Evolutionary conservation across 2,329 filamentous ascomycete species (phyloP).

Genomic region (Verticillium dahliae): DNA sequence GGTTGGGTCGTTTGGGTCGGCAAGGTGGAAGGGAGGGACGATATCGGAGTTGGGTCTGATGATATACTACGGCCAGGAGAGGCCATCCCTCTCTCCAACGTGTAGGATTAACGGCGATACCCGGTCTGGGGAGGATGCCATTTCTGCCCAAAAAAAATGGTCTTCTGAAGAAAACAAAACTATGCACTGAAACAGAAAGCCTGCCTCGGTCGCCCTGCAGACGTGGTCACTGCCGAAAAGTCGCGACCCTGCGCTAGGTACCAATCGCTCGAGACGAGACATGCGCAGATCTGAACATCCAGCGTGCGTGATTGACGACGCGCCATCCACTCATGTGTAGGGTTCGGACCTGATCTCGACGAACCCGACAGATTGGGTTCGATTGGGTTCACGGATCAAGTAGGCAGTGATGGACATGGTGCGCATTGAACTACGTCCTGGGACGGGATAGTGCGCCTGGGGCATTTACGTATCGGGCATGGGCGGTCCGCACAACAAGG

Average conservation of each 20-base stretch:
- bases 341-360: not conserved
- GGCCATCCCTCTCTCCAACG: not conserved
- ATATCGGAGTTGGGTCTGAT: not conserved
- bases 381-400: not conserved
- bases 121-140: not conserved
- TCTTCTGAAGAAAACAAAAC: not conserved
- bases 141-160: not conserved
- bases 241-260: too few relatives aligned
- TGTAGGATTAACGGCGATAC: slow-evolving; percentile 4
- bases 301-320: too few relatives aligned
- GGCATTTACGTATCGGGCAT: slow-evolving; percentile 2
- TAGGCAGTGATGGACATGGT: not conserved
- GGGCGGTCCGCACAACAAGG: not conserved
- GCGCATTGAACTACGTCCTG: slow-evolving; percentile 1
- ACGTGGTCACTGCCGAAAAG: too few relatives aligned
- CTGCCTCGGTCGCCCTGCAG: too few relatives aligned
- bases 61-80: not conserved
- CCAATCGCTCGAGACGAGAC: too few relatives aligned
- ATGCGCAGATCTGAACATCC: too few relatives aligned
- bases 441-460: slow-evolving; percentile 3
- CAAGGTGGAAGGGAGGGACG: not conserved
- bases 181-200: not conserved
- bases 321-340: not conserved
- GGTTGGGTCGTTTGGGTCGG: not conserved
- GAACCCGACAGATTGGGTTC: not conserved